Base-by-base conservation (phyloP, 345 rosid genomes). In the Garcia nutans region DNA sequence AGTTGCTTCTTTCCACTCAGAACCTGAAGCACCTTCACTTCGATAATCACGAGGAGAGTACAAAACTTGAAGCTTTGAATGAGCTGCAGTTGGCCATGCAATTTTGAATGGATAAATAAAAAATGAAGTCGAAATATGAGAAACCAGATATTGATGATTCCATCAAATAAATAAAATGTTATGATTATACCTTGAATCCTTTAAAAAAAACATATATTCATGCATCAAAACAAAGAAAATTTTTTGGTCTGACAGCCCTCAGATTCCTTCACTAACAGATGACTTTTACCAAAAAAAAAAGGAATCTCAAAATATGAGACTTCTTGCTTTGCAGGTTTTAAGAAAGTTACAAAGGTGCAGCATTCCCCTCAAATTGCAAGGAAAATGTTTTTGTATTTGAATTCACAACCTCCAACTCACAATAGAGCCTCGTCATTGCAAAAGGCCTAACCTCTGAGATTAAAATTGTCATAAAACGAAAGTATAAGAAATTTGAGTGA, bases 21-120 rank as follows among this genome's bases (percentile, higher is more conserved):
- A 85, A 73, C 77, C 65, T 55, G 95, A 90, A 20, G 89, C 88
- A 37, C 93, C 91, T 78, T 90, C 97, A 72, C 85, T 90, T 83
- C 97, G 84, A 81, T 92, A 93, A 78, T 95, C 94, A 10, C 99
- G 93, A 80, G 83, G 82, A 72, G 79, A 87, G 76, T 90, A 95
- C 84, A 90, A 65, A 70, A 93, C 91, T 83, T 90, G 94, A 64
- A 95, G 93, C 83, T 78, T 87, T 47, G 97, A 86, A 62, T 82
- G 92, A 44, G 97, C 97, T 95, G 92, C 87, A 80, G 47, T 52
- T 45, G 67, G 68, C n/a, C 66, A 23, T 23, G 20, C 10, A 75
- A 45, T 67, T 57, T 42, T 13, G 13, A 66, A 50, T 24, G 47
- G 28, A 44, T 52, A 56, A 45, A 59, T 72, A 26, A 47, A 37